phyloP scores from a whole-genome alignment of 306 rosid genomes.

The Malus fusca region DNA sequence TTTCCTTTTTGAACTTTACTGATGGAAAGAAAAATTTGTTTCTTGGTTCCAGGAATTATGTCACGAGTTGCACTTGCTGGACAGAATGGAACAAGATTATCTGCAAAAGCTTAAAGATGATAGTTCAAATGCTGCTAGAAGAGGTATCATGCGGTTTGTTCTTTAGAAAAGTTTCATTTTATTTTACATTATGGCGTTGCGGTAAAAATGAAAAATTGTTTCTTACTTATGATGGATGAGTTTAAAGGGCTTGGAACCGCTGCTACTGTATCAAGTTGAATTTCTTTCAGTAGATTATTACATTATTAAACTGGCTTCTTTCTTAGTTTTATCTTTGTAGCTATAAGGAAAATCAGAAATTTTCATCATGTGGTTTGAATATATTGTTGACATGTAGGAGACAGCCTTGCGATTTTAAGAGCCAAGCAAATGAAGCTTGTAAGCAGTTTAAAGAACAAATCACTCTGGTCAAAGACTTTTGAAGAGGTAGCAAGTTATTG shows the following conservation, averaged over 20 bases:
- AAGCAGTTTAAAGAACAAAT: constrained; percentile 78
- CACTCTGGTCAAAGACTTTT: constrained; percentile 88
- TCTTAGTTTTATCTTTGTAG: neutral
- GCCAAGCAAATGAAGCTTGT: constrained; percentile 93
- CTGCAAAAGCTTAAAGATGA: constrained; percentile 63
- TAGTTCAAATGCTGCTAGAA: constrained; percentile 47
- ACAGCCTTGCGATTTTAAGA: constrained; percentile 77
- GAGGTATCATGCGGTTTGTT: constrained; percentile 43
- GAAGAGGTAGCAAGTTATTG: constrained; percentile 70
- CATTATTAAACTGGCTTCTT: neutral
- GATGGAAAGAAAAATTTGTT: constrained; percentile 14
- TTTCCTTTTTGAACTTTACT: constrained; percentile 10
- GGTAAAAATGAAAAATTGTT: neutral
- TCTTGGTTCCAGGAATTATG: constrained; percentile 58
- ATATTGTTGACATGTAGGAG: constrained; percentile 48
- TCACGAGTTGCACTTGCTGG: constrained; percentile 65
- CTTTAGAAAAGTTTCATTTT: neutral
- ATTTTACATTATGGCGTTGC: neutral
- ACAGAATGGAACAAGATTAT: constrained; percentile 66
- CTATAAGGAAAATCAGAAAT: neutral
- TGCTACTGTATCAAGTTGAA: neutral
- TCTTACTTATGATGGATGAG: neutral
- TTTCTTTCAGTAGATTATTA: neutral
- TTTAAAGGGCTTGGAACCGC: neutral
- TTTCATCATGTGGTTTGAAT: neutral